Conservation (phyloP, 108 stramenopile species). For the Cyclostephanos tholiformis region DNA sequence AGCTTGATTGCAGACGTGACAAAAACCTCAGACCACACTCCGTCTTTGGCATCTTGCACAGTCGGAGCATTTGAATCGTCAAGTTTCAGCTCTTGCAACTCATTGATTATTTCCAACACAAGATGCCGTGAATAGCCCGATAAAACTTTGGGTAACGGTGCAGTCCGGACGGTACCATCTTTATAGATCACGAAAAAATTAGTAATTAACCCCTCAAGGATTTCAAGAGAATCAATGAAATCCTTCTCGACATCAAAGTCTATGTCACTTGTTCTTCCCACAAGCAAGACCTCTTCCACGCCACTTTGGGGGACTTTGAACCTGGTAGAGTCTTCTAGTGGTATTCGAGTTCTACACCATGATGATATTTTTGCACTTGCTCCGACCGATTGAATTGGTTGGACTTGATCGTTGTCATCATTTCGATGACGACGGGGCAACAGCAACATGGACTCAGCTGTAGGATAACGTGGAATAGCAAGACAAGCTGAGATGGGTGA, state of each 20-base stretch:
- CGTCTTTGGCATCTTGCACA: slow-evolving; percentile 47
- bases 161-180: slow-evolving; percentile 63
- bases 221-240: slow-evolving; percentile 49
- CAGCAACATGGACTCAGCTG: slow-evolving; percentile 22
- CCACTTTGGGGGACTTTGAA: slow-evolving; percentile 50
- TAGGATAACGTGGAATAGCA: slow-evolving; percentile 29
- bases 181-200: slow-evolving; percentile 77
- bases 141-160: slow-evolving; percentile 49
- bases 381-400: slow-evolving; percentile 50
- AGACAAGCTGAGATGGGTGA: slow-evolving; percentile 41
- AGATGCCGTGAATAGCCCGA: slow-evolving; percentile 70
- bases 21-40: slow-evolving; percentile 76
- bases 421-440: slow-evolving; percentile 32
- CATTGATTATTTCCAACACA: slow-evolving; percentile 48
- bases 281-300: slow-evolving; percentile 55
- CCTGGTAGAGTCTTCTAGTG: slow-evolving; percentile 52
- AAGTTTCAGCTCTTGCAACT: slow-evolving; percentile 21
- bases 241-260: slow-evolving; percentile 14
- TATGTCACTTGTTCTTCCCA: slow-evolving; percentile 12
- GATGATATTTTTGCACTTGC: slow-evolving; percentile 71
- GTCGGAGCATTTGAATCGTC: slow-evolving; percentile 40
- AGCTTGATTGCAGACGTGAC: slow-evolving; percentile 71
- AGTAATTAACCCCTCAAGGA: slow-evolving; percentile 80
- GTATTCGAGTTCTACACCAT: slow-evolving; percentile 71
- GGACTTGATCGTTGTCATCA: neutral